Conservation (phyloP, 768 basidiomycete species). For the Tulasnella sp. region DNA sequence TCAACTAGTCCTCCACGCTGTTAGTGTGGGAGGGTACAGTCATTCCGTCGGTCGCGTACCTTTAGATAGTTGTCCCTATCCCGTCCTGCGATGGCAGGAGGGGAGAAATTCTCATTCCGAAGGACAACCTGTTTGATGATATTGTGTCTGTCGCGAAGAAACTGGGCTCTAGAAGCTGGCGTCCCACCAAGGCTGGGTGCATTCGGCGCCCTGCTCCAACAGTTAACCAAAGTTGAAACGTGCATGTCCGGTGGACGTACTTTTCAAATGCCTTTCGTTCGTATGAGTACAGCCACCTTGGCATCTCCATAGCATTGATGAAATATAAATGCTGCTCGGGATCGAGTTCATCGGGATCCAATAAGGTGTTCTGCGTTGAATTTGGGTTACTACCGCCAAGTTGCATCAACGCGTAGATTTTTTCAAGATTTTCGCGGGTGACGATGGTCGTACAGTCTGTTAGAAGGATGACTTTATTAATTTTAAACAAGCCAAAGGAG, state of each 20-base stretch:
- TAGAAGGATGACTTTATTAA: constrained; percentile 1
- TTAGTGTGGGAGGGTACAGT: no score
- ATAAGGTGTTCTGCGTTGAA: constrained; percentile 32
- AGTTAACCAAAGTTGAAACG: no score
- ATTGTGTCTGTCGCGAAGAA: constrained; percentile 73
- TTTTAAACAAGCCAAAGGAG: neutral
- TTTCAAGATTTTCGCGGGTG: constrained; percentile 46
- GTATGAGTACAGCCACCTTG: constrained; percentile 78
- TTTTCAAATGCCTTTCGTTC: constrained; percentile 81
- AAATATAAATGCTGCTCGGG: constrained; percentile 71
- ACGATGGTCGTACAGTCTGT: constrained; percentile 30
- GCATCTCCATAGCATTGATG: constrained; percentile 92
- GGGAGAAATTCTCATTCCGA: constrained; percentile 94
- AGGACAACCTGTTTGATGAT: constrained; percentile 88
- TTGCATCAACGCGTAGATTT: constrained; percentile 66
- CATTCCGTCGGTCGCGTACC: constrained; percentile 38
- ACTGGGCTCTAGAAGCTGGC: constrained; percentile 65
- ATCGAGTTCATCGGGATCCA: constrained; percentile 44
- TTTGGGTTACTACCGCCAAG: constrained; percentile 42
- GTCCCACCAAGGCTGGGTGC: constrained; percentile 67
- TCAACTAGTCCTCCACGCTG: constrained; percentile 42
- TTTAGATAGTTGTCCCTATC: constrained; percentile 83
- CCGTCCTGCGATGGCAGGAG: constrained; percentile 81
- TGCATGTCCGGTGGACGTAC: constrained; percentile 33
- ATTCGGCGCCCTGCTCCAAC: no score